Conservation (phyloP, 225 moss, liverwort and hornwort genomes). For the Straminergon stramineum region DNA sequence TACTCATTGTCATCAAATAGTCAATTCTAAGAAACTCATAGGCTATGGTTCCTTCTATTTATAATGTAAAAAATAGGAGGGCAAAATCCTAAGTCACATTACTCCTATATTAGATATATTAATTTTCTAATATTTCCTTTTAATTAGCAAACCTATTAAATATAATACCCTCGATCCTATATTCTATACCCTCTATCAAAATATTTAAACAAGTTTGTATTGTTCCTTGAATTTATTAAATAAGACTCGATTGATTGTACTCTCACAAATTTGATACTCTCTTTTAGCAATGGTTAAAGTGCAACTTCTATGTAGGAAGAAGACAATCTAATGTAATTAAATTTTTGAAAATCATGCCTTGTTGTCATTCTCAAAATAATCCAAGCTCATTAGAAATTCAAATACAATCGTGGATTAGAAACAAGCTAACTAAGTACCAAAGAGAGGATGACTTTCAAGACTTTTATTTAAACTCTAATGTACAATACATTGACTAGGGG, state of each 20-base stretch:
- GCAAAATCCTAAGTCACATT: too few relatives aligned
- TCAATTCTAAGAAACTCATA: background rate
- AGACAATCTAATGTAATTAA: background rate
- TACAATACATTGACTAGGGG: background rate
- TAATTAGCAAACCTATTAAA: fast-evolving
- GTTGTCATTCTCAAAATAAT: background rate
- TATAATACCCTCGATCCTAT: background rate
- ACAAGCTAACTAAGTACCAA: background rate
- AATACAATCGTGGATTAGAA: background rate
- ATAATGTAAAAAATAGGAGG: fast-evolving
- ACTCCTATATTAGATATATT: too few relatives aligned
- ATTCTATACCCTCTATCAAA: background rate
- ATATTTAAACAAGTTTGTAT: background rate
- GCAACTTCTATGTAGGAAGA: background rate
- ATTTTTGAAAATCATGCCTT: background rate
- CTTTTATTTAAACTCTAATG: background rate
- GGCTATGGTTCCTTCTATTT: background rate
- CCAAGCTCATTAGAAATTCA: background rate
- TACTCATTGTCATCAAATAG: background rate
- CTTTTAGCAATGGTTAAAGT: background rate
- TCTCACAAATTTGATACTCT: background rate
- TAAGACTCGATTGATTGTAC: background rate
- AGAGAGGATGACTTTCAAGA: background rate
- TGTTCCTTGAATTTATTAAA: background rate
- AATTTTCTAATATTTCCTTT: background rate